These are phyloP conservation scores for Endothia cerciana DNA, from an alignment of 2,329 filamentous ascomycete species.

Conservation along the genomic window DNA sequence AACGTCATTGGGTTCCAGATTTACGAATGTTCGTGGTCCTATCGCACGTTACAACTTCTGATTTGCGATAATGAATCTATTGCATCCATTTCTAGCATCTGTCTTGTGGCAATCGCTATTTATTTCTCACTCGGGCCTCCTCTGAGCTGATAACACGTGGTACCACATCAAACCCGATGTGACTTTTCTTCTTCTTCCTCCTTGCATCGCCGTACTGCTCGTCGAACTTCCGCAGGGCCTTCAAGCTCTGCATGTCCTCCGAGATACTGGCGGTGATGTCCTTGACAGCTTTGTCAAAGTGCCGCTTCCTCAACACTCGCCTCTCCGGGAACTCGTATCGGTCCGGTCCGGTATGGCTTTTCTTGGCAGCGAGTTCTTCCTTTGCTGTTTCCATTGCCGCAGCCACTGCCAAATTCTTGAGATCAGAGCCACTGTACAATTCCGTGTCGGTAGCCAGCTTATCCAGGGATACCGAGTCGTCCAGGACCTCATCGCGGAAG, in stretches of 20 bases:
- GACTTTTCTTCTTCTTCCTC: constrained; percentile 62
- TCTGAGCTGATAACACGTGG: constrained; percentile 45
- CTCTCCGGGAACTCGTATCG: constrained; percentile 68
- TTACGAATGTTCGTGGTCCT: too few relatives aligned
- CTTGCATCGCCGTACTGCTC: constrained; percentile 88
- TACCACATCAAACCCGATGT: constrained; percentile 63
- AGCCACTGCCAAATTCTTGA: constrained; percentile 81
- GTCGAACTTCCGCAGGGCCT: constrained; percentile 91
- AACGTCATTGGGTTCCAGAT: too few relatives aligned
- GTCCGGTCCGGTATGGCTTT: constrained; percentile 41
- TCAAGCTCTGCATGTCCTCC: constrained; percentile 88
- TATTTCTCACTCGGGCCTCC: constrained; percentile 47
- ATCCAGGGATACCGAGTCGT: constrained; percentile 62
- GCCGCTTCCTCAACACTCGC: constrained; percentile 65
- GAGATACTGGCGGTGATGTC: constrained; percentile 93
- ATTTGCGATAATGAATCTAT: background rate
- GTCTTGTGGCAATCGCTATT: background rate
- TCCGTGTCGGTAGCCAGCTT: constrained; percentile 69
- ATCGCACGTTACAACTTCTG: background rate
- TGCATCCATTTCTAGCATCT: background rate
- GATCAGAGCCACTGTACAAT: constrained; percentile 80
- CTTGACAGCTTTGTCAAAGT: constrained; percentile 84
- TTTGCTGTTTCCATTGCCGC: constrained; percentile 79
- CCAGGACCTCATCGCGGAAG: constrained; percentile 68
- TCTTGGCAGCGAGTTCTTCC: constrained; percentile 62